These are phyloP conservation scores for Dianthus caryophyllus DNA, from an alignment of 148 eudicot species.

Conservation along the genomic window DNA sequence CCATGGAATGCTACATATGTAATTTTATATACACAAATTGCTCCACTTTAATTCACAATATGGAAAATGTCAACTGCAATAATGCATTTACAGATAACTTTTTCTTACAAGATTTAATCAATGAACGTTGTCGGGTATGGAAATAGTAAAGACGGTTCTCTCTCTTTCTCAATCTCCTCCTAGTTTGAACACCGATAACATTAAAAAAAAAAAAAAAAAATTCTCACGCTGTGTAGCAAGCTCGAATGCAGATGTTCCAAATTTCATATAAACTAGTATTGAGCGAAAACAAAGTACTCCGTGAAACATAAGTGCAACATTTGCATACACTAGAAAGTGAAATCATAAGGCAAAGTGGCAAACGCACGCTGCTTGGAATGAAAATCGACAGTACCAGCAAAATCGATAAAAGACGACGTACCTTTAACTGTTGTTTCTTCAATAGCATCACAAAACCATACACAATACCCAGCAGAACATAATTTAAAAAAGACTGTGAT, in stretches of 20 bases:
- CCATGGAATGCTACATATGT: slow-evolving; percentile 10
- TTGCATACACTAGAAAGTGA: background rate
- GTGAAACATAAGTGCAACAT: background rate
- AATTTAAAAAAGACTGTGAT: slow-evolving; percentile 73
- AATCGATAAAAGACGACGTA: slow-evolving; percentile 18
- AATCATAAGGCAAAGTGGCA: background rate
- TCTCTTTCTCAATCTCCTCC: background rate
- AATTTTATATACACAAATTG: slow-evolving; percentile 5
- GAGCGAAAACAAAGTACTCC: background rate
- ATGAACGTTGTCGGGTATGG: background rate
- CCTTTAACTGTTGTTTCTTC: slow-evolving; percentile 60
- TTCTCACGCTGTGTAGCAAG: background rate
- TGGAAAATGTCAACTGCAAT: slow-evolving; percentile 21
- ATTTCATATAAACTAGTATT: background rate
- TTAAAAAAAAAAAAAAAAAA: too few relatives aligned
- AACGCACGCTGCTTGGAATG: background rate
- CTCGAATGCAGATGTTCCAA: background rate
- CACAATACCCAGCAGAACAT: slow-evolving; percentile 60
- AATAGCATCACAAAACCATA: slow-evolving; percentile 49
- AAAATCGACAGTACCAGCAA: background rate
- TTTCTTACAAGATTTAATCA: background rate
- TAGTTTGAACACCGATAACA: background rate
- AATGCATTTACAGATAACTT: background rate
- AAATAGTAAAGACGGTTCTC: too few relatives aligned
- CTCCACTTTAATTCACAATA: background rate